phyloP scores from a whole-genome alignment of 768 basidiomycete species.

The Dacryopinax spathularia region DNA sequence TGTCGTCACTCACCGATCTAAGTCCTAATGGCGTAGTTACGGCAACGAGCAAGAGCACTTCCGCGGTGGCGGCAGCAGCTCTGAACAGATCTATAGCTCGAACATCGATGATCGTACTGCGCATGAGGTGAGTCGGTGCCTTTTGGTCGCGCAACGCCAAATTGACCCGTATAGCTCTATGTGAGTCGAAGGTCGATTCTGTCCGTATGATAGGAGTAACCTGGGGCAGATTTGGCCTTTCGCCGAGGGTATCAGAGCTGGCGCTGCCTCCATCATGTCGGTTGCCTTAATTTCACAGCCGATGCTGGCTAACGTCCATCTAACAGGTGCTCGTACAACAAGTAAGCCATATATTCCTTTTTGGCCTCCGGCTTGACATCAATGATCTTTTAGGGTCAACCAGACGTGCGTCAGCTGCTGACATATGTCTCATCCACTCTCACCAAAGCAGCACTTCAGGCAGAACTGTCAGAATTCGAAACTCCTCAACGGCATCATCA shows the following conservation, averaged over 20 bases:
- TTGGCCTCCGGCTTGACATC: neutral
- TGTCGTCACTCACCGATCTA: neutral
- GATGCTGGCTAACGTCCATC: neutral
- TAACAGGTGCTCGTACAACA: neutral
- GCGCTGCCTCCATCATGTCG: neutral
- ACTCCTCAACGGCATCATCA: neutral
- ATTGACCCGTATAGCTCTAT: neutral
- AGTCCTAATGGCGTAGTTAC: conserved; percentile 11
- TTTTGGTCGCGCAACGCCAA: neutral
- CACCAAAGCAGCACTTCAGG: neutral
- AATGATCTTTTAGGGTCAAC: neutral
- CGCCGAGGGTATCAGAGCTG: neutral
- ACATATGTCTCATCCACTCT: neutral
- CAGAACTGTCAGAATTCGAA: neutral
- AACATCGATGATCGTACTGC: conserved; percentile 69
- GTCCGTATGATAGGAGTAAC: neutral
- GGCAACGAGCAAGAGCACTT: conserved; percentile 31
- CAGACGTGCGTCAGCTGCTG: neutral
- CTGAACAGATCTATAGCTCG: conserved; percentile 28
- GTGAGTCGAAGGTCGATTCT: neutral
- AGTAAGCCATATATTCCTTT: neutral
- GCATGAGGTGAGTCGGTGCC: conserved; percentile 38
- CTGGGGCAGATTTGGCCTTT: neutral
- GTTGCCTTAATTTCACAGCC: neutral
- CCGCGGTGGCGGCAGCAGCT: conserved; percentile 15